Percentiles rank a stretch among this genome's conserved stretches.
Conservation (phyloP, 176 grass and related monocot species). For the Oryza coarctata region DNA sequence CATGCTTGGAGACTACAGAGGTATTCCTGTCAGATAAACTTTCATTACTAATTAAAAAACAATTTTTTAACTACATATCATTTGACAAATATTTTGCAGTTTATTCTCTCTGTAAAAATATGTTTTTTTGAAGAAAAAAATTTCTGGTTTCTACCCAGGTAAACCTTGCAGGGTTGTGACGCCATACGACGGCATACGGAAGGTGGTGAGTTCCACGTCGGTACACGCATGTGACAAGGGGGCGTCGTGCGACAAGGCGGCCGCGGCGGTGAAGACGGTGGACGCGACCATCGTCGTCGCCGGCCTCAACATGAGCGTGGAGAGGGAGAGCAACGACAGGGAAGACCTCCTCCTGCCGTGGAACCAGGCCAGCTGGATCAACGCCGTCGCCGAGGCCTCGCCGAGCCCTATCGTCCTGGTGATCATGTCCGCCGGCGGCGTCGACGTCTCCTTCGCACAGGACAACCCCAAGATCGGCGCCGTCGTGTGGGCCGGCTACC, state of each 20-base stretch:
- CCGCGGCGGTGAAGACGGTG: slow-evolving; percentile 11
- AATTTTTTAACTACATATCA: too few species aligned
- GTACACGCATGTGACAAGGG: slow-evolving; percentile 45
- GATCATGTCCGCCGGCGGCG: slow-evolving; percentile 45
- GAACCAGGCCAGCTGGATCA: slow-evolving; percentile 40
- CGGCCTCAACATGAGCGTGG: slow-evolving; percentile 49
- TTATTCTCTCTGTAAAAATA: too few species aligned
- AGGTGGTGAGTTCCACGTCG: slow-evolving; percentile 12
- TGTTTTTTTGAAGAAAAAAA: background rate
- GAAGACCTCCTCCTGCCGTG: slow-evolving; percentile 47
- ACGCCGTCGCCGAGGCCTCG: slow-evolving; percentile 36
- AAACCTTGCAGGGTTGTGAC: slow-evolving; percentile 54
- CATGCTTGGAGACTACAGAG: slow-evolving; percentile 59
- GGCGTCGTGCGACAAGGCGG: slow-evolving; percentile 27
- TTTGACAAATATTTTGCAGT: too few species aligned
- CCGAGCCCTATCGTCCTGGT: slow-evolving; percentile 42
- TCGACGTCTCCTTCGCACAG: slow-evolving; percentile 53
- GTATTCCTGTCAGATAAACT: background rate
- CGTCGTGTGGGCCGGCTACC: slow-evolving; percentile 55
- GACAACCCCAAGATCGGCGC: slow-evolving; percentile 54
- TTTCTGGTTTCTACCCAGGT: slow-evolving; percentile 11
- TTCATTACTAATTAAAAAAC: too few species aligned
- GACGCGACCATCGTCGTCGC: slow-evolving; percentile 44
- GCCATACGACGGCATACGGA: slow-evolving; percentile 43
- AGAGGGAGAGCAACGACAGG: slow-evolving; percentile 49